Base-by-base conservation (phyloP, 441 rosid genomes). In the Pelargonium myrrhifolium region DNA sequence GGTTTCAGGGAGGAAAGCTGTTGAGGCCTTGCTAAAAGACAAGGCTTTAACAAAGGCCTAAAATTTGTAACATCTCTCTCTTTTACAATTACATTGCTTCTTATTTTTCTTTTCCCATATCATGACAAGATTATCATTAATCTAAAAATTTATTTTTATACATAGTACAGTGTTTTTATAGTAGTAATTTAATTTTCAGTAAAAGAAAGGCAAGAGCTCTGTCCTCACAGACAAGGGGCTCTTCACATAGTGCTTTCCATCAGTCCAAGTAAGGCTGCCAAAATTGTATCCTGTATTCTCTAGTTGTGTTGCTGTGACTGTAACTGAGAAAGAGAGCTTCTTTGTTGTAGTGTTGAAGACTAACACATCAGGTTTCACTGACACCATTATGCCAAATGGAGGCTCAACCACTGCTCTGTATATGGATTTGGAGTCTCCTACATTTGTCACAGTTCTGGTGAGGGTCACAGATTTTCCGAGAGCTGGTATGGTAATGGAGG, bases 1-100 rank as follows among this genome's bases (percentile, higher is more conserved):
- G 76, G 92, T 87, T 64, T 93, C 97, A 0, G 98, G 97, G 15
- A 77, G 94, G 71, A 71, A 67, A 80, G 98, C 98, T 0, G 97
- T 72, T 2, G 98, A 93, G 65, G 89, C 86, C 67, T 78, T 93
- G 68, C 39, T 92, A 10, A 76, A 60, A 63, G 96, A 85, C 12
- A 60, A 39, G 15, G 18, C 55, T 14, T 4, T 49, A 14, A 49
- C 18, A 49, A 49, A 7, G 20, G 0, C 55, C 55, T 49, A 9
- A 42, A 42, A 9, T 9, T 8, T 2, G 47, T 42, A 42, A 28
- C 3, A 3, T 28, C 31, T 28, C 31, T 28, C 31, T 7, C 14
- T 42, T 42, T 42, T 42, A 42, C 47, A 42, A 42, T 8, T 8
- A 42, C 10, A 42, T 42, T 7, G 47, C 11, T 42, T 28, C 47